Evolutionary conservation across 495 filamentous ascomycete species (phyloP), one percentile per base, ranked within the genome.

Genomic region (Penicillium psychrofluorescens): DNA sequence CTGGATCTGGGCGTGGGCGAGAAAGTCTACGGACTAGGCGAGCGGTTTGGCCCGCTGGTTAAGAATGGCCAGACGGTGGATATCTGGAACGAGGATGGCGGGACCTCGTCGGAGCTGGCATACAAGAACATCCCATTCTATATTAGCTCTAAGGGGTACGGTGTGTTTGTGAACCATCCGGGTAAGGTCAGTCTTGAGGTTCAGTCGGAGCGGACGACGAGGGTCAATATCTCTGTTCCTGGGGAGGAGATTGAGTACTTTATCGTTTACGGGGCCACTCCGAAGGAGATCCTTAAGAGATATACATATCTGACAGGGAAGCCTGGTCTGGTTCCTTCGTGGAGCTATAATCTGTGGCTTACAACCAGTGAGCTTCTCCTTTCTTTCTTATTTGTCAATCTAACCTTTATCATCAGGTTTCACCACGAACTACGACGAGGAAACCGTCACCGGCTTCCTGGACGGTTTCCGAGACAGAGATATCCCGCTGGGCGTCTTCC

Each of bases 101-200:
- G 83, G 8, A 86, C 84, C 12, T 81, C 75, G 0, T 79, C 74
- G 12, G 83, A 86, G 40, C 72, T 85, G 46, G 81, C 81, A 0
- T 88, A 88, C 56, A 86, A 86, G 63, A 87, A 86, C 51, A 70
- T 86, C 7, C 76, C 80, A 2, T 86, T 86, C 59, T 86, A 81
- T 58, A 62, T 87, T 30, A 83, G 77, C 44, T 83, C 77, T 1
- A 66, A 70, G 11, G 81, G 81, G 1, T 88, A 87, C 55, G 83
- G 83, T 16, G 70, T 86, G n/a, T 86, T 86, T 58, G 75, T 86
- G 22, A 78, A 82, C 50, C 70, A 75, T 11, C 63, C 77, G 0
- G 78, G 77, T 9, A 72, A 70, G 11, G 73, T 83, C 1, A 79
- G 79, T 38, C 57, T 85, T 1, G 82, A 86, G 61, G 67, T 88